phyloP scores from a whole-genome alignment of 768 basidiomycete genomes.

The Coprinopsis cinerea region DNA sequence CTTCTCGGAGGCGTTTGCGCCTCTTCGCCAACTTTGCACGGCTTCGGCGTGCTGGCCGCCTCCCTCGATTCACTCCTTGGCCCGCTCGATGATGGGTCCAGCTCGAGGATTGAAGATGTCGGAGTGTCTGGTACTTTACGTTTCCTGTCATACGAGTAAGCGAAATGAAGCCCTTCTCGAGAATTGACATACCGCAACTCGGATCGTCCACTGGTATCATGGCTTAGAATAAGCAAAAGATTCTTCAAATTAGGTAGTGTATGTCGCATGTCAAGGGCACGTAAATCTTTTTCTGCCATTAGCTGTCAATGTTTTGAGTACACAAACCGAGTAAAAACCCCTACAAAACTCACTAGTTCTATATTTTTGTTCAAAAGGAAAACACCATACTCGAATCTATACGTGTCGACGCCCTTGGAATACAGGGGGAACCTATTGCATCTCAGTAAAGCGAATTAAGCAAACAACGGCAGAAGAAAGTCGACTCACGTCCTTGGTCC shows the following conservation, averaged over 20 bases:
- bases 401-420: slow-evolving; percentile 90
- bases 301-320: slow-evolving; percentile 45
- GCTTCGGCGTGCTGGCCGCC: slow-evolving; percentile 34
- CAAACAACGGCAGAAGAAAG: no score
- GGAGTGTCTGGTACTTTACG: slow-evolving; percentile 10
- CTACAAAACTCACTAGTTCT: slow-evolving; percentile 63
- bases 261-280: slow-evolving; percentile 89
- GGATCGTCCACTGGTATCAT: slow-evolving; percentile 48
- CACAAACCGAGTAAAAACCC: background rate
- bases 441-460: slow-evolving; percentile 2
- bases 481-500: slow-evolving; percentile 83
- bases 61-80: slow-evolving; percentile 21
- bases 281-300: slow-evolving; percentile 85
- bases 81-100: slow-evolving; percentile 13
- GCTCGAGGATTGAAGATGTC: slow-evolving; percentile 9
- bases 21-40: slow-evolving; percentile 26
- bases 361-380: slow-evolving; percentile 97
- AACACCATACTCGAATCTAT: slow-evolving; percentile 96
- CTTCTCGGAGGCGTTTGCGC: slow-evolving; percentile 41
- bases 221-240: slow-evolving; percentile 77
- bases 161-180: background rate
- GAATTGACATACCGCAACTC: slow-evolving; percentile 10
- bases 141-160: slow-evolving; percentile 4
- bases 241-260: slow-evolving; percentile 97
- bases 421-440: slow-evolving; percentile 86